Evolutionary conservation across 306 rosid species (phyloP).

Genomic region (Acmispon strigosus): DNA sequence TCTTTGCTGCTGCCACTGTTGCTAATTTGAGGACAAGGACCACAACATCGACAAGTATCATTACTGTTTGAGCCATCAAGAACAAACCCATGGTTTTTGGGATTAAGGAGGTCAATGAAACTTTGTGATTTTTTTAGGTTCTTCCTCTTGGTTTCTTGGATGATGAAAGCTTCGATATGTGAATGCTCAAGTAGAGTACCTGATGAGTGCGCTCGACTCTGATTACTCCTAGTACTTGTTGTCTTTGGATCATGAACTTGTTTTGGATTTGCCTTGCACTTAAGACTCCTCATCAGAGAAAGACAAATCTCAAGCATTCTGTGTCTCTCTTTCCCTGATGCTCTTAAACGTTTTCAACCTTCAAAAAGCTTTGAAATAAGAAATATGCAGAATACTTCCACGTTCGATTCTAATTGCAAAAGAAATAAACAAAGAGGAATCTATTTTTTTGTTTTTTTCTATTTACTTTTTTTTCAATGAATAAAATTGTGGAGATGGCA

Average conservation of each 20-base stretch:
- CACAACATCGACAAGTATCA: not conserved
- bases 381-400: conserved; percentile 6
- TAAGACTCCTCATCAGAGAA: conserved; percentile 37
- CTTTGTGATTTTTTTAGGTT: conserved; percentile 22
- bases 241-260: conserved; percentile 43
- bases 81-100: conserved; percentile 21
- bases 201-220: conserved; percentile 13
- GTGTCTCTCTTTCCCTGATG: not conserved
- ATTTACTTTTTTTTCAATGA: too few relatives aligned
- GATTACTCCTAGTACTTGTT: conserved; percentile 1
- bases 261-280: conserved; percentile 35
- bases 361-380: conserved; percentile 6
- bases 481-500: too few relatives aligned
- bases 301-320: conserved; percentile 36
- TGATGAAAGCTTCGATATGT: conserved; percentile 16
- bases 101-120: conserved; percentile 14
- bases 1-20: conserved; percentile 2
- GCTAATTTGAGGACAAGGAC: not conserved
- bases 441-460: too few relatives aligned
- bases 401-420: not conserved
- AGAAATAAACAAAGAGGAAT: conserved; percentile 18
- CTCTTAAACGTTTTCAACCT: conserved; percentile 3
- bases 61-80: not conserved
- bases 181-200: not conserved
- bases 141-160: conserved; percentile 27